Evolutionary conservation across 208 protist genomes (phyloP), one percentile per base, ranked within the genome.

Genomic region (Trypanosoma rangeli): DNA sequence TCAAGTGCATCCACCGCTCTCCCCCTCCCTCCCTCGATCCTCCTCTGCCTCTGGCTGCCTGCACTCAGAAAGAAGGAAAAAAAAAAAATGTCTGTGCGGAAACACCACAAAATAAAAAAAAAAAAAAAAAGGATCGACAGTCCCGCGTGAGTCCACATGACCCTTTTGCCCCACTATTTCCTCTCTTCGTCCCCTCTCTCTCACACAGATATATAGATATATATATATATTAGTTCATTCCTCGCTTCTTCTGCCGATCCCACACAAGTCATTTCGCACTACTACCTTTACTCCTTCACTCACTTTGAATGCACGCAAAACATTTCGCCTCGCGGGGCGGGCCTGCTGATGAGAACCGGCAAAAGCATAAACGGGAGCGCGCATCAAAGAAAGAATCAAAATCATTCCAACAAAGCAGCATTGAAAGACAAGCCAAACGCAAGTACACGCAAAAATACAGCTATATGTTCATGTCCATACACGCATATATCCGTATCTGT

Each of bases 61-160:
- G n/a, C n/a, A n/a, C n/a, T 35, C 15, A 55, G 22, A 66, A 52
- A 54, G 22, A 66, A 37, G 50, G 31, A 67, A 57, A 56, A 37
- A 39, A 67, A 33, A 67, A 13, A 52, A n/a, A 4, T 7, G 24
- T 8, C 5, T 8, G 24, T 5, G 26, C 37, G 33, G 28, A 68
- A 57, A 58, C 28, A 42, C 35, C 53, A 50, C 18, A 33, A 2
- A 64, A 71, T 18, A 39, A 53, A 29, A 59, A 28, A 5, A 46
- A 46, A 18, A 46, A 15, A 46, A 46, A 15, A 5, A 46, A 46
- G 5, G 42, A 16, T 3, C 42, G 42, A 46, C 33, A 2, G 4
- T 37, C 33, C 33, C 33, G 4, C 13, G 42, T 16, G 42, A 9
- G 15, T 46, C 15, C 12, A 18, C 42, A 46, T 46, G 8, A 9